Conservation (phyloP, 2,329 filamentous ascomycete species). For the Mollisiaceae sp. region DNA sequence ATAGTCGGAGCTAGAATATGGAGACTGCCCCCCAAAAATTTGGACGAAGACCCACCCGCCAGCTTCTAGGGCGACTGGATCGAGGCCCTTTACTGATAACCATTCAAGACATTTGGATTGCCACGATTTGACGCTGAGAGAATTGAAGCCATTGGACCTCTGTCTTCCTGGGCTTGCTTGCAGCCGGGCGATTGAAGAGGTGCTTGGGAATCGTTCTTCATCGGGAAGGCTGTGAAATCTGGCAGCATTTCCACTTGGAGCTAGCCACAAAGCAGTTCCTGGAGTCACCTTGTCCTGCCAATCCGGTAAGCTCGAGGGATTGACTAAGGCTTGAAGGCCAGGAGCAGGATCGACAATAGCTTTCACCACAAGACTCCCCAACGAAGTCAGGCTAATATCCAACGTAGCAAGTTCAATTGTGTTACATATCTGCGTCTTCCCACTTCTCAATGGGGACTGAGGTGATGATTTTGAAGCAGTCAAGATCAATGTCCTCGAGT, state of each 20-base stretch:
- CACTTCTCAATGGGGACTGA: constrained; percentile 8
- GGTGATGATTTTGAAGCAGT: constrained; percentile 21
- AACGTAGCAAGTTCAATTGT: constrained; percentile 39
- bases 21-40: constrained; percentile 32
- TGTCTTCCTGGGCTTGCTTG: constrained; percentile 29
- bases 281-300: constrained; percentile 20
- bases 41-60: constrained; percentile 44
- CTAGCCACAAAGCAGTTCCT: constrained; percentile 40
- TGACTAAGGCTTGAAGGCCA: constrained; percentile 35
- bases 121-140: constrained; percentile 38
- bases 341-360: constrained; percentile 36
- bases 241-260: constrained; percentile 42
- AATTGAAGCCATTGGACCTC: constrained; percentile 27
- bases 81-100: constrained; percentile 40
- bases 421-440: constrained; percentile 15
- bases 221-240: constrained; percentile 37
- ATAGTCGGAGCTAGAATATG: constrained; percentile 35
- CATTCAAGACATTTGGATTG: constrained; percentile 42
- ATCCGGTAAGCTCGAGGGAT: constrained; percentile 11
- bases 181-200: constrained; percentile 28
- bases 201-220: constrained; percentile 29
- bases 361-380: constrained; percentile 42
- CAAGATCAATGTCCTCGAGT: constrained; percentile 42
- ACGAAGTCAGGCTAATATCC: constrained; percentile 42
- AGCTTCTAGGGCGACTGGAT: constrained; percentile 35